Evolutionary conservation across 2,329 filamentous ascomycete species (phyloP).

Genomic region (Claviceps monticola): DNA sequence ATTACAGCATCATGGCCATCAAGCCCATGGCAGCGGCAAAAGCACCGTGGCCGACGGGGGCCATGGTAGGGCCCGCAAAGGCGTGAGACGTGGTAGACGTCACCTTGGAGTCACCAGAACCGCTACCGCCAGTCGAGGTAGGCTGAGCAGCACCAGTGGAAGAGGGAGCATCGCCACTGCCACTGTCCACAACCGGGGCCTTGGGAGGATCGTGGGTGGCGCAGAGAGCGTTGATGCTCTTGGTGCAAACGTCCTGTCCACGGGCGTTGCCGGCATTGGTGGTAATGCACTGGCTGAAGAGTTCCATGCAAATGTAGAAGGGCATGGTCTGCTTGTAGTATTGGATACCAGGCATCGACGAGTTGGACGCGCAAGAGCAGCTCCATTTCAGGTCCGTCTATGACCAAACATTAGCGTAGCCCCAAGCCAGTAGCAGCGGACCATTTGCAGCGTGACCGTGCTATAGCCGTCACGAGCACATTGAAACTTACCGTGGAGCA

Average conservation of each 20-base stretch:
- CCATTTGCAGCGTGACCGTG: not conserved
- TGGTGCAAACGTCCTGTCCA: conserved; percentile 34
- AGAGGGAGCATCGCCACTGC: conserved; percentile 11
- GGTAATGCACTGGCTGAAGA: conserved; percentile 33
- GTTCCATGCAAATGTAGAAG: conserved; percentile 36
- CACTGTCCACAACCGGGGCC: conserved; percentile 11
- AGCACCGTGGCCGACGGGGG: conserved; percentile 27
- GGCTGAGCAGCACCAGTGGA: conserved; percentile 14
- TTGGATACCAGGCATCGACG: conserved; percentile 35
- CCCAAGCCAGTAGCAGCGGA: conserved; percentile 4
- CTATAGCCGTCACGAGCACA: not conserved
- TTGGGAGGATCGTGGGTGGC: conserved; percentile 23
- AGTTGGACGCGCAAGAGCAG: conserved; percentile 36
- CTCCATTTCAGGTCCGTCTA: conserved; percentile 29
- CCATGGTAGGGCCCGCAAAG: conserved; percentile 28
- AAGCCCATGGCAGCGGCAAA: conserved; percentile 37
- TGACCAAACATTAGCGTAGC: conserved; percentile 1
- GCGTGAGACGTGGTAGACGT: conserved; percentile 13
- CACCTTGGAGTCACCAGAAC: conserved; percentile 17
- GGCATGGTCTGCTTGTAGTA: conserved; percentile 40
- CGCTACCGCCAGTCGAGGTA: conserved; percentile 11
- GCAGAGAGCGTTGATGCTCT: conserved; percentile 33
- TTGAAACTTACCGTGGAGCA: conserved; percentile 31
- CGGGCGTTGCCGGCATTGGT: conserved; percentile 25
- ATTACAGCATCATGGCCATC: conserved; percentile 37